These are phyloP conservation scores for Penicillium sp. DNA, from an alignment of 2,329 filamentous ascomycete genomes.

Conservation along the genomic window DNA sequence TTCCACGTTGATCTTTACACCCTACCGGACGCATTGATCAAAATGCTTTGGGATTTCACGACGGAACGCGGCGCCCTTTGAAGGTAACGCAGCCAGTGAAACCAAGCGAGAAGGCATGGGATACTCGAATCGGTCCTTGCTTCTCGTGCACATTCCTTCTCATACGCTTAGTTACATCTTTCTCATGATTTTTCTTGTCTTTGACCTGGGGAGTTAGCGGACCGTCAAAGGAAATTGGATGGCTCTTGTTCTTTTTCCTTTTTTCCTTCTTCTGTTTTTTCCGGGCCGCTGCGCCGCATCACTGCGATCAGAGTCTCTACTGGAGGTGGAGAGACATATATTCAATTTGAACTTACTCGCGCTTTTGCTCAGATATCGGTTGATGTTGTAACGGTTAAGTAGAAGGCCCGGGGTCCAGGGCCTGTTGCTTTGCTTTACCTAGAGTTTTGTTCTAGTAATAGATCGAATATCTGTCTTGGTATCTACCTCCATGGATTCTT, in stretches of 20 bases:
- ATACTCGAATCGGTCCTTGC: conserved; percentile 9
- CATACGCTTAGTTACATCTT: conserved; percentile 6
- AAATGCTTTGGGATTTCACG: conserved; percentile 92
- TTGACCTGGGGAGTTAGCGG: conserved; percentile 23
- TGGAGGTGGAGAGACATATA: neutral
- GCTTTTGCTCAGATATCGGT: neutral
- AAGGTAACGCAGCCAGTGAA: neutral
- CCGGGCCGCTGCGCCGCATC: neutral
- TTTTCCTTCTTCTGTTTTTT: conserved; percentile 3
- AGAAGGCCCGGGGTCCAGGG: neutral
- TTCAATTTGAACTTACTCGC: neutral
- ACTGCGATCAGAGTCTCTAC: neutral
- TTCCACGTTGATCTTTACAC: conserved; percentile 98
- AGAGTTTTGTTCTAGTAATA: neutral
- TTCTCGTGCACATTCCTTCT: conserved; percentile 4
- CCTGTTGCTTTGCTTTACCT: neutral
- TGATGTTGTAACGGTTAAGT: neutral
- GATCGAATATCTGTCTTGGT: neutral
- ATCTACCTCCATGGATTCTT: neutral
- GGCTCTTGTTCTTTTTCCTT: conserved; percentile 15
- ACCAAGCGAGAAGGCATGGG: neutral
- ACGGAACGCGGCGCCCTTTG: conserved; percentile 46
- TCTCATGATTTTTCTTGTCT: conserved; percentile 11
- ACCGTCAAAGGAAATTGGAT: conserved; percentile 18
- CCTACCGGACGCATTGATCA: conserved; percentile 84